Evolutionary conservation across 2,329 filamentous ascomycete genomes (phyloP).

Genomic region (Aspergillus novofumigatus): DNA sequence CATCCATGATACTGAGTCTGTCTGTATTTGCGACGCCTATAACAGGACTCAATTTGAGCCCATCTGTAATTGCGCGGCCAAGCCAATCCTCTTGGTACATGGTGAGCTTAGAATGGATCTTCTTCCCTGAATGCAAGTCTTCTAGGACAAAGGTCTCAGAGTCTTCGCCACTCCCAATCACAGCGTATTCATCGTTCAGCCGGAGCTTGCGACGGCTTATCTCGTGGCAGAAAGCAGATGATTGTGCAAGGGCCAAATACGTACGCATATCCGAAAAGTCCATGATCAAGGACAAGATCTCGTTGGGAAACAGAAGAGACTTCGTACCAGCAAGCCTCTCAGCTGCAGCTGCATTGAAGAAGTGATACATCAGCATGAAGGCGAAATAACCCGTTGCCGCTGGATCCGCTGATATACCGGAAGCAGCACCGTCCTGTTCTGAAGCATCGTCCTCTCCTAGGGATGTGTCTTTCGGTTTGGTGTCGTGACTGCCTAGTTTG

Average conservation of each 20-base stretch:
- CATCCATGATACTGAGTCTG: constrained; percentile 8
- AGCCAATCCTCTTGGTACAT: background rate
- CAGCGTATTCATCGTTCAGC: constrained; percentile 13
- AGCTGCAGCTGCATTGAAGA: constrained; percentile 10
- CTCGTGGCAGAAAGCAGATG: constrained; percentile 10
- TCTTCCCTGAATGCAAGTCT: constrained; percentile 7
- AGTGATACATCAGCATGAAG: constrained; percentile 5
- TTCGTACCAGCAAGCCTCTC: constrained; percentile 1
- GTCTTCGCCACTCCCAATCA: constrained; percentile 1
- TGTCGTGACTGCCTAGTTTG: background rate
- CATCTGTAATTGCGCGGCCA: background rate
- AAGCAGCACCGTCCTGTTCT: background rate
- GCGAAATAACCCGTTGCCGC: background rate
- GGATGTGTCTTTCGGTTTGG: background rate
- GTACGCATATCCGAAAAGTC: constrained; percentile 12
- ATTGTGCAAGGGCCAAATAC: constrained; percentile 7
- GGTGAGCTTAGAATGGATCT: background rate
- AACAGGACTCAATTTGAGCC: constrained; percentile 5
- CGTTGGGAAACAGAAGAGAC: constrained; percentile 13
- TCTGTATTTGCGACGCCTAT: constrained; percentile 7
- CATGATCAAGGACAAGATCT: constrained; percentile 15
- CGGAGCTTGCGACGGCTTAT: constrained; percentile 7
- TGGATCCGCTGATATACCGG: background rate
- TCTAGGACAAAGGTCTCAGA: constrained; percentile 4
- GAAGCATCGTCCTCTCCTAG: background rate